phyloP scores from a whole-genome alignment of 2,329 filamentous ascomycete species.

The Neofusicoccum cordaticola region DNA sequence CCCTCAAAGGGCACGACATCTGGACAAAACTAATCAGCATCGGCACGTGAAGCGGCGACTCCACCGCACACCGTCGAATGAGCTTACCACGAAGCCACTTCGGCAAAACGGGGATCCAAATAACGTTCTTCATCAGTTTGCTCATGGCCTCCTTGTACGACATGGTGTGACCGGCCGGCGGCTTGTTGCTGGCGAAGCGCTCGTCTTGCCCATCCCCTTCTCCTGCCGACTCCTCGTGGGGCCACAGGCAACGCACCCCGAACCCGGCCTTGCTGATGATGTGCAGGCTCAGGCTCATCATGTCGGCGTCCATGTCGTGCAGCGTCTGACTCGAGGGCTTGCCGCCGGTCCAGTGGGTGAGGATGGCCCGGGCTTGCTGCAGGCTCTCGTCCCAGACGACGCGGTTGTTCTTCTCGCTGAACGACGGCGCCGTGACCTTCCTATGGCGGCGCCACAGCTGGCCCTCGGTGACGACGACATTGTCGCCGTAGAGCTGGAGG shows the following conservation, averaged over 20 bases:
- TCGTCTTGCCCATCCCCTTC: conserved; percentile 26
- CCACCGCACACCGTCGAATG: neutral
- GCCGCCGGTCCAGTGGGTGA: conserved; percentile 32
- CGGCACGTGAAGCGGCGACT: neutral
- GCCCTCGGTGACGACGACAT: conserved; percentile 69
- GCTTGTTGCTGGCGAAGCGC: conserved; percentile 31
- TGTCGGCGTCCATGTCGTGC: conserved; percentile 58
- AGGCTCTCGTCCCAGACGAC: conserved; percentile 64
- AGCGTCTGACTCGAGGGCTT: conserved; percentile 44
- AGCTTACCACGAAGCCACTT: conserved; percentile 53
- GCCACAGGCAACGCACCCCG: conserved; percentile 55
- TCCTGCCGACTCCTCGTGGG: conserved; percentile 55
- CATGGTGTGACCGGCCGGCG: conserved; percentile 47
- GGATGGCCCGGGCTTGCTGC: conserved; percentile 52
- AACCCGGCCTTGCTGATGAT: conserved; percentile 70
- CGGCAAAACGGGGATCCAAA: conserved; percentile 61
- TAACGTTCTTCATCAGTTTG: conserved; percentile 60
- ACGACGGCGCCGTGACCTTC: conserved; percentile 67
- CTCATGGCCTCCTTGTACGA: conserved; percentile 64
- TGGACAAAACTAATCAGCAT: conserved; percentile 3
- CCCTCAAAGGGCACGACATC: conserved; percentile 13
- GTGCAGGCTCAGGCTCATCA: conserved; percentile 61
- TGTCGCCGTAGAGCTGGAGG: conserved; percentile 67
- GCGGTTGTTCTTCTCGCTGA: conserved; percentile 73
- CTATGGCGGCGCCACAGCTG: conserved; percentile 68